Evolutionary conservation across 1,284 basidiomycete species (phyloP), one percentile per base, ranked within the genome.

Genomic region (Moesziomyces parantarcticus): DNA sequence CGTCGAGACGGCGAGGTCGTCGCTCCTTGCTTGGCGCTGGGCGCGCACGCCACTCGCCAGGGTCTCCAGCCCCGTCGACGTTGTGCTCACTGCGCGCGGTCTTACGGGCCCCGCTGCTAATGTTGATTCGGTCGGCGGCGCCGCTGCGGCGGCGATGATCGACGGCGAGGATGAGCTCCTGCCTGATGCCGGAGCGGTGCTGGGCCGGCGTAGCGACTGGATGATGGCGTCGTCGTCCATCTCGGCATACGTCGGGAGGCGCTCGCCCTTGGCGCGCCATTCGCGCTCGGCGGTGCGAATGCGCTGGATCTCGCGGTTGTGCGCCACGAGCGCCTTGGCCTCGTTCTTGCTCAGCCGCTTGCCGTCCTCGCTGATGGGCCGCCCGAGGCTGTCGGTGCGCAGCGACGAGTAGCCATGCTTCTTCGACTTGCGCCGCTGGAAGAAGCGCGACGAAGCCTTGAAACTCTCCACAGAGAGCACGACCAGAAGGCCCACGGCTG

Each of bases 371-470:
- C 53, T 63, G 46, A 75, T 44, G 16, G 72, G 72, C 7, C 72
- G 52, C 11, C 72, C 72, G 4, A 66, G 47, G 11, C 56, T 50
- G 36, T 75, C 72, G 46, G 72, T 75, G 41, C 59, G 66, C 4
- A 75, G 60, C 5, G 56, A 62, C 10, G 56, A 45, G n/a, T 71
- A 75, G 56, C 72, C 72, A 52, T 75, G 67, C 50, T 75, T 75
- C 39, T 50, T 54, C 4, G 63, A 67, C 41, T 64, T 70, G 52
- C 72, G 72, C 32, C 42, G 59, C 45, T 75, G 11, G 43, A 63
- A 53, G 42, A 60, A 60, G 42, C 72, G 72, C 36, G 67, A 60
- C 2, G 72, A 70, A 16, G 63, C 72, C 52, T 75, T 71, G 50
- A 40, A 75, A 47, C 55, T 56, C 51, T 75, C 67, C 42, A 75